phyloP scores from a whole-genome alignment of 176 grass and related monocot species.

The Raddia distichophylla region DNA sequence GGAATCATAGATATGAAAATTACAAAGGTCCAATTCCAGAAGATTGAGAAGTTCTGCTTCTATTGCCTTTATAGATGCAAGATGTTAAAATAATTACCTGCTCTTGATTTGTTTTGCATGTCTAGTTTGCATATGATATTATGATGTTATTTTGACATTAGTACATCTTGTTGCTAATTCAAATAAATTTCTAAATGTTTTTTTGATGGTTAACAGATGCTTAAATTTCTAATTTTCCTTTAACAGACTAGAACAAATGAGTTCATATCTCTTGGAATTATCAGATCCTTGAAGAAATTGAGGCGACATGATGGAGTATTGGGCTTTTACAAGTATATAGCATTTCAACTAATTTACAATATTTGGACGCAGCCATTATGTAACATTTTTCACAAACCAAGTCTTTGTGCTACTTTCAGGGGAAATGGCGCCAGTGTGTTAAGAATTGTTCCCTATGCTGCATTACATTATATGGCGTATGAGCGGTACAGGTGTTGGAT shows the following conservation, averaged over 20 bases:
- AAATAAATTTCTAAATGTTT: slow-evolving; percentile 16
- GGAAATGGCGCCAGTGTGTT: slow-evolving; percentile 97
- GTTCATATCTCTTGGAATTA: slow-evolving; percentile 79
- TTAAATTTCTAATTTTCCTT: slow-evolving; percentile 38
- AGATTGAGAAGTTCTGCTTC: slow-evolving; percentile 4
- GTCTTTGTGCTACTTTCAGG: slow-evolving; percentile 48
- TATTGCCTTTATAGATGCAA: slow-evolving; percentile 11
- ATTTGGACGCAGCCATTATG: not conserved
- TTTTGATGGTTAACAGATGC: slow-evolving; percentile 13
- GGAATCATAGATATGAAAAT: not conserved
- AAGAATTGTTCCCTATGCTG: slow-evolving; percentile 93
- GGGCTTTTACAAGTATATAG: slow-evolving; percentile 87
- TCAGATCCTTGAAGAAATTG: slow-evolving; percentile 77
- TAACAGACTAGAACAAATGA: slow-evolving; percentile 83
- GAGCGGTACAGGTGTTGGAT: slow-evolving; percentile 90
- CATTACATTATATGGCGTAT: slow-evolving; percentile 95
- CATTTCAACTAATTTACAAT: slow-evolving; percentile 24
- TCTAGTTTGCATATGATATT: not conserved
- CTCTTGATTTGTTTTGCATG: slow-evolving; percentile 28
- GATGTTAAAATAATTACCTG: not conserved
- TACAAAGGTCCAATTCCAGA: slow-evolving; percentile 10
- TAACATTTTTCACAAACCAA: slow-evolving; percentile 31
- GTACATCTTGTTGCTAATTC: slow-evolving; percentile 3
- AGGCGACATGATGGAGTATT: slow-evolving; percentile 77
- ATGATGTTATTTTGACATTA: slow-evolving; percentile 24